Evolutionary conservation across 2,329 filamentous ascomycete species (phyloP).

Genomic region (Calonectria pseudoreteaudii): DNA sequence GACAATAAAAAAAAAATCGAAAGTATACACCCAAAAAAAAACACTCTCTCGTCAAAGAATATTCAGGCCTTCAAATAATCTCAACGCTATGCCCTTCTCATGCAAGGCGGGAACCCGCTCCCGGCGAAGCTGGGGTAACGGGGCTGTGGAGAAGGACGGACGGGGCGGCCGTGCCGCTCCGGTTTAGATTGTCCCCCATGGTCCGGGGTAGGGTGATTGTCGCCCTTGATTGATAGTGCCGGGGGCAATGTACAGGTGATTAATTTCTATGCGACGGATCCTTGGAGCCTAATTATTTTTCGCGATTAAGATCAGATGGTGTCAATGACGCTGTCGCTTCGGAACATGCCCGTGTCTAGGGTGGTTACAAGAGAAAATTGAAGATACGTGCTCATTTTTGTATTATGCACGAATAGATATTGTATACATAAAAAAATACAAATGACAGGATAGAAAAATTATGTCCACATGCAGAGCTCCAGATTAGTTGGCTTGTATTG

Average conservation of each 20-base stretch:
- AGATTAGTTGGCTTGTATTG: not conserved
- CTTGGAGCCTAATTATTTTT: not conserved
- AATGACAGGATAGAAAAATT: not conserved
- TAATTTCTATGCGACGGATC: not conserved
- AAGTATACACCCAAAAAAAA: not conserved
- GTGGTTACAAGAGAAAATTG: not conserved
- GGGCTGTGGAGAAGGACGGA: not conserved
- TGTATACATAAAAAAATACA: not conserved
- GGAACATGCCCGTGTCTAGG: not conserved
- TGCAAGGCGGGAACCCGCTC: not conserved
- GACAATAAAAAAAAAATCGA: not conserved
- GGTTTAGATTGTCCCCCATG: not conserved
- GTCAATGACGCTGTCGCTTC: not conserved
- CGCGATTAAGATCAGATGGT: not conserved
- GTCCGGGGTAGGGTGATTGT: constrained; percentile 6
- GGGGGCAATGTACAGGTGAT: not conserved
- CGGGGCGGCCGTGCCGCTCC: constrained; percentile 5
- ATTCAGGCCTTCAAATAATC: constrained; percentile 7
- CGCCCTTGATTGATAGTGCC: constrained; percentile 6
- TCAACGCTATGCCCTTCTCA: not conserved
- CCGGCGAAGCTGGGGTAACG: not conserved
- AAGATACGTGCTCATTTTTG: not conserved
- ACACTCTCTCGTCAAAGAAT: not conserved
- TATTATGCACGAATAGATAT: not conserved
- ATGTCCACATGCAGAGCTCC: not conserved